Base-by-base conservation (phyloP, 2,329 filamentous ascomycete genomes). In the Trichoderma pleuroti region DNA sequence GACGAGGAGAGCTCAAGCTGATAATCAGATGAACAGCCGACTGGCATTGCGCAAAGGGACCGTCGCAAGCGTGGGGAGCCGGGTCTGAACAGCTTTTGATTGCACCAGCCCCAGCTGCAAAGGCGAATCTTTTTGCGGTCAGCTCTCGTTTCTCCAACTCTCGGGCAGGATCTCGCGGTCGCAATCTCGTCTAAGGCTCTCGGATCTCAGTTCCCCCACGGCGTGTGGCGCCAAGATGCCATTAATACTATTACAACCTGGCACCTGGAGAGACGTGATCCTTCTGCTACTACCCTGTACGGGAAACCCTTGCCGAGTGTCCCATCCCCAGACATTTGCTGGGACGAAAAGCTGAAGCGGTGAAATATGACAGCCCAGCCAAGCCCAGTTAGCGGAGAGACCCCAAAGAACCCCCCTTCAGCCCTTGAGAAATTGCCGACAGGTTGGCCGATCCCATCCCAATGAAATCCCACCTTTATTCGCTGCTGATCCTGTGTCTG, bases 221-320 rank as follows among this genome's bases (percentile, higher is more conserved):
- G 49, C 24, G 18, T 66, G 66, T 68, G 66, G 66, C 66, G 66
- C 66, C 30, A 61, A 61, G 57, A 56, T 68, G 49, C 24, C 66
- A 52, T 68, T 68, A 39, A n/a, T 61, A 60, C 52, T 49, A 60
- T 61, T 49, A 46, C 56, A 34, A 34, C 63, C 32, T 56, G 49
- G 30, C 42, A 49, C 42, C 42, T 49, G 30, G 32, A 26, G 24
- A 54, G 63, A 39, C 30, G 46, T 42, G 63, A 39, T 66, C 63
- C 49, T 66, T n/a, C 42, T 30, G 24, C 65, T 64, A 52, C 61
- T 52, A 52, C 36, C 24, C 32, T 59, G 64, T 26, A 49, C 24
- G 54, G 54, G 26, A 42, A 46, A 26, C 26, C 65, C 28, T 46
- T 68, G 39, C 56, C 56, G 39, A 49, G 39, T 30, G 61, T 36